A percentile compares a stretch with the other conserved stretches of the same genome.
phyloP scores from a whole-genome alignment of 352 stramenopile genomes.

The Sclerospora graminicola region DNA sequence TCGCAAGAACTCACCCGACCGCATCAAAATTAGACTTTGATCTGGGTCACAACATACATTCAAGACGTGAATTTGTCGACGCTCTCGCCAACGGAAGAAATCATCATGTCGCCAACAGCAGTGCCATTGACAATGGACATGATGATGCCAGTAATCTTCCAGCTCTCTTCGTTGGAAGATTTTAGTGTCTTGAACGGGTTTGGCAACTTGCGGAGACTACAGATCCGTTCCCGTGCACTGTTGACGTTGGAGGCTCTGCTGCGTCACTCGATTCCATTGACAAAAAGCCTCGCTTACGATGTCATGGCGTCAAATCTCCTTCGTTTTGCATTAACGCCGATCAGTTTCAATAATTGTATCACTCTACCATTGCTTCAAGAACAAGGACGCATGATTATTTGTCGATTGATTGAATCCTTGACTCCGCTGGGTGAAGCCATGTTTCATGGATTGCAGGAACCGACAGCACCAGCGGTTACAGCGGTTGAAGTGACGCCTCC shows the following conservation, averaged over 20 bases:
- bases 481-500: conserved; percentile 72
- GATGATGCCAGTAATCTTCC: conserved; percentile 81
- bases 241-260: no score
- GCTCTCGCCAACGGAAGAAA: conserved; percentile 69
- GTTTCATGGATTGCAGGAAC: no score
- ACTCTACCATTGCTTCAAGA: conserved; percentile 73
- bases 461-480: no score
- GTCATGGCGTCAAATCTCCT: no score
- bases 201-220: conserved; percentile 70
- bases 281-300: no score
- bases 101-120: conserved; percentile 40
- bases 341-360: conserved; percentile 60
- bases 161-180: conserved; percentile 66
- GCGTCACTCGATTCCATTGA: no score
- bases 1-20: conserved; percentile 32
- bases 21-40: conserved; percentile 54
- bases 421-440: conserved; percentile 55
- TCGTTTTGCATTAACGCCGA: no score
- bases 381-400: conserved; percentile 74
- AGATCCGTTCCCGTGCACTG: conserved; percentile 83
- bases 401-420: conserved; percentile 71
- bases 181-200: conserved; percentile 50
- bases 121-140: conserved; percentile 41
- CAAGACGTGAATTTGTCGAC: conserved; percentile 64
- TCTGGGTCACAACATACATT: conserved; percentile 70